phyloP scores from a whole-genome alignment of 805 yeast species.

The Candida manassasensis region DNA sequence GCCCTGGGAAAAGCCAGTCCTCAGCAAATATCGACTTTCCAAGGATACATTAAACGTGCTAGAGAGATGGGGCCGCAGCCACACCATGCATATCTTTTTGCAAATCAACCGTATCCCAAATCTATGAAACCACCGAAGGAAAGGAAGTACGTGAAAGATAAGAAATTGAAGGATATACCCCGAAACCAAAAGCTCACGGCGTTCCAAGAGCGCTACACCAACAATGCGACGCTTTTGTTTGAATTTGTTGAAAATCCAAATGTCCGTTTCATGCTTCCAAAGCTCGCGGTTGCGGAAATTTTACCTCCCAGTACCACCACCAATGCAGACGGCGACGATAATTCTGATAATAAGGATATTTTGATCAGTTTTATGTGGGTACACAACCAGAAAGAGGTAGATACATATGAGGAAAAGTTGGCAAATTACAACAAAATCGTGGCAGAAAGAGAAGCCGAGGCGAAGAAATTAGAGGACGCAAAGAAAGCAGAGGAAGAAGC shows the following conservation, averaged over 20 bases:
- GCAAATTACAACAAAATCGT: conserved; percentile 24
- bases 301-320: conserved; percentile 20
- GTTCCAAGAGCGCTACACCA: conserved; percentile 66
- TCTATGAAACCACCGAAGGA: conserved; percentile 15
- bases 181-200: conserved; percentile 64
- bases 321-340: conserved; percentile 19
- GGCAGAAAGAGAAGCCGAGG: conserved; percentile 24
- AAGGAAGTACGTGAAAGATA: conserved; percentile 16
- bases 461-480: conserved; percentile 20
- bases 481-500: conserved; percentile 22
- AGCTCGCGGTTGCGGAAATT: conserved; percentile 68
- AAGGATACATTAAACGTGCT: conserved; percentile 75
- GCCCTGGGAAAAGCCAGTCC: conserved; percentile 77
- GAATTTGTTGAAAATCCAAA: conserved; percentile 80
- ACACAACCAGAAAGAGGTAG: conserved; percentile 48
- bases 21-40: conserved; percentile 72
- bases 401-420: conserved; percentile 37
- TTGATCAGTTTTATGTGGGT: conserved; percentile 46
- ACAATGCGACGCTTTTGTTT: conserved; percentile 70
- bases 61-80: conserved; percentile 63
- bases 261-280: conserved; percentile 71
- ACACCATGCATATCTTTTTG: conserved; percentile 31
- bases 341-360: conserved; percentile 29
- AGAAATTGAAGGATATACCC: conserved; percentile 16
- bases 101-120: conserved; percentile 14